Base-by-base conservation (phyloP, 2,329 filamentous ascomycete genomes). In the Sporothrix globosa region DNA sequence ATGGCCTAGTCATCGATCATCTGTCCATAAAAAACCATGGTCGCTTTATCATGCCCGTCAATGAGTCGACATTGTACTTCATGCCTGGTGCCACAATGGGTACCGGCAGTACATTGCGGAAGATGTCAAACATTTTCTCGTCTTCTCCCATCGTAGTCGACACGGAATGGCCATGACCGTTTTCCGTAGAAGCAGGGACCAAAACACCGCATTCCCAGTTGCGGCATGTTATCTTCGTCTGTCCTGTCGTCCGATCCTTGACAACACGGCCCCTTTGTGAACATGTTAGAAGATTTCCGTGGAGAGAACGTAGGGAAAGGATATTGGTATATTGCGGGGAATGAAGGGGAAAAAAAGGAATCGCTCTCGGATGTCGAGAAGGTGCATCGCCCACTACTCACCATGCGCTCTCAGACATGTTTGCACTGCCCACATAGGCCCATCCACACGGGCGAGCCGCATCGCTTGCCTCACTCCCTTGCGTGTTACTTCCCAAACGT, bases 131-230 rank as follows among this genome's bases (percentile, higher is more conserved):
- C 68, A 74, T 72, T 19, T 52, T 34, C 0, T 30, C 24, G 5
- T 34, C 67, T 52, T 67, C 68, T 10, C 21, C 67, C 54, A 50
- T 58, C 14, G 53, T 52, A 3, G 34, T 7, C 44, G 67, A 52
- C 41, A 52, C 3, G 27, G 17, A n/a, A 24, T 27, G 48, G 14
- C 58, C 72, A 71, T 69, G 74, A 76, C 73, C 71, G 73, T 72
- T 63, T 48, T 54, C 13, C 7, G 50, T 69, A 14, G 58, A 70
- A 56, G 91, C 82, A 11, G 90, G 88, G 53, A 97, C 78, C 30
- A 98, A 75, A 1, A 99, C 92, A 48, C 96, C 96, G 77, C 93
- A 97, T 81, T 98, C 96, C 94, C 95, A 98, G 79, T 98, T 99
- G 69, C 92, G 89, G 79, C 91, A 93, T 73, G 87, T 93, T 73